Percentiles rank a stretch among this genome's conserved stretches.
phyloP scores from a whole-genome alignment of 768 basidiomycete genomes.

The Tephrocybe sp. region DNA sequence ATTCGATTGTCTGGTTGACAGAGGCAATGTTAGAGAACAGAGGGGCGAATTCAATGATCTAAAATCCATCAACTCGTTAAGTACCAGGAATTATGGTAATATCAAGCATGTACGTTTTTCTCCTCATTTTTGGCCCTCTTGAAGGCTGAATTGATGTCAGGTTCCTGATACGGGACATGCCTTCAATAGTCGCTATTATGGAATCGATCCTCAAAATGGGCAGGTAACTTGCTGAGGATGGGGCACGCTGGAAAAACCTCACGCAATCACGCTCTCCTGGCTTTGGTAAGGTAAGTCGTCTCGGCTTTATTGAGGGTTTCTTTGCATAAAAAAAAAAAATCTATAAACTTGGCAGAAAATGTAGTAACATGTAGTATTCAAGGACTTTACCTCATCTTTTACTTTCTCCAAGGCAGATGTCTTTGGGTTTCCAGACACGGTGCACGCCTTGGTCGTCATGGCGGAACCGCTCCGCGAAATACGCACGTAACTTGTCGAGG shows the following conservation, averaged over 20 bases:
- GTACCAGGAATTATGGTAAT: too few relatives aligned
- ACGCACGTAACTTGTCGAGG: conserved; percentile 76
- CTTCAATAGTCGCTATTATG: conserved; percentile 90
- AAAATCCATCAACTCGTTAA: background rate
- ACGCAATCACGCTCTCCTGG: conserved; percentile 59
- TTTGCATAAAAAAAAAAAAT: too few relatives aligned
- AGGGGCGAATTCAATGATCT: conserved; percentile 88
- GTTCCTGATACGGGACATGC: conserved; percentile 96
- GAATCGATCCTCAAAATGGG: conserved; percentile 92
- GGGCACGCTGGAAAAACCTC: conserved; percentile 66
- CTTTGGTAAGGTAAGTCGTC: conserved; percentile 79
- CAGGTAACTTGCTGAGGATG: conserved; percentile 80
- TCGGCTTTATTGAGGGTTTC: conserved; percentile 74
- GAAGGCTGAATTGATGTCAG: conserved; percentile 88
- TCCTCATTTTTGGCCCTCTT: conserved; percentile 89
- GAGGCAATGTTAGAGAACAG: conserved; percentile 84
- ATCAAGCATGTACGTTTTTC: too few relatives aligned
- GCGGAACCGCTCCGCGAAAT: conserved; percentile 95
- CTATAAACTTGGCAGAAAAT: too few relatives aligned
- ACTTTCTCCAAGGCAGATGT: conserved; percentile 88
- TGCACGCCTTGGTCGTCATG: conserved; percentile 94
- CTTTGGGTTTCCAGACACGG: conserved; percentile 92
- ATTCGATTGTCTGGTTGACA: conserved; percentile 57
- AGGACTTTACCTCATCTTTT: conserved; percentile 67
- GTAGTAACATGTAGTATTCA: too few relatives aligned